Conservation (phyloP, 1,284 basidiomycete species). For the Peniophora sp. region DNA sequence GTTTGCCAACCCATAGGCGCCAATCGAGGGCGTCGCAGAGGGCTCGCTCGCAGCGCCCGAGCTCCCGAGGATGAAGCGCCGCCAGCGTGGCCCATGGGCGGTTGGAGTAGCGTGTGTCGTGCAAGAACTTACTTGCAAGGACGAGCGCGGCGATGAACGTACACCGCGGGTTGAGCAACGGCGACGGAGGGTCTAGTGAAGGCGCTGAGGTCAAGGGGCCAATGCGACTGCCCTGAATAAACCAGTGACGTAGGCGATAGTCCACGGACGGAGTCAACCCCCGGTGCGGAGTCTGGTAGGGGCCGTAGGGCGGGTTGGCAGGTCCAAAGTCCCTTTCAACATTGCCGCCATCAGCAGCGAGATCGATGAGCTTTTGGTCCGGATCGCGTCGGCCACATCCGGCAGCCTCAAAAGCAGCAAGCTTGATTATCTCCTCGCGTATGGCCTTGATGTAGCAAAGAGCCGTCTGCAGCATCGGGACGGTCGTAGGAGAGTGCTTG, state of each 20-base stretch:
- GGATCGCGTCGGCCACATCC: constrained; percentile 30
- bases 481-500: constrained; percentile 66
- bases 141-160: constrained; percentile 86
- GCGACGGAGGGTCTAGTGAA: constrained; percentile 54
- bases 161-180: constrained; percentile 81
- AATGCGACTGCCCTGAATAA: constrained; percentile 2
- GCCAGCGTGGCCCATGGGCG: constrained; percentile 86
- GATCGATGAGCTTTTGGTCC: constrained; percentile 37
- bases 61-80: constrained; percentile 69
- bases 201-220: constrained; percentile 27
- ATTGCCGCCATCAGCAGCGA: constrained; percentile 31
- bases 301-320: constrained; percentile 30
- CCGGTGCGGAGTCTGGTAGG: constrained; percentile 21
- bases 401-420: constrained; percentile 42
- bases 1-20: constrained; percentile 79
- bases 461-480: constrained; percentile 67
- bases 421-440: constrained; percentile 53
- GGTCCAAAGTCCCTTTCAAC: constrained; percentile 5
- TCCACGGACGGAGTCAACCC: too few species aligned
- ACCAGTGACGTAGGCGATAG: constrained; percentile 2
- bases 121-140: constrained; percentile 85
- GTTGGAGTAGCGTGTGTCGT: constrained; percentile 90
- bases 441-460: constrained; percentile 74
- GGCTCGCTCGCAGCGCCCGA: constrained; percentile 73
- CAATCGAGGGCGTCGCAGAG: constrained; percentile 73